phyloP scores from a whole-genome alignment of 2,329 filamentous ascomycete species.

The Neonectria magnoliae region DNA sequence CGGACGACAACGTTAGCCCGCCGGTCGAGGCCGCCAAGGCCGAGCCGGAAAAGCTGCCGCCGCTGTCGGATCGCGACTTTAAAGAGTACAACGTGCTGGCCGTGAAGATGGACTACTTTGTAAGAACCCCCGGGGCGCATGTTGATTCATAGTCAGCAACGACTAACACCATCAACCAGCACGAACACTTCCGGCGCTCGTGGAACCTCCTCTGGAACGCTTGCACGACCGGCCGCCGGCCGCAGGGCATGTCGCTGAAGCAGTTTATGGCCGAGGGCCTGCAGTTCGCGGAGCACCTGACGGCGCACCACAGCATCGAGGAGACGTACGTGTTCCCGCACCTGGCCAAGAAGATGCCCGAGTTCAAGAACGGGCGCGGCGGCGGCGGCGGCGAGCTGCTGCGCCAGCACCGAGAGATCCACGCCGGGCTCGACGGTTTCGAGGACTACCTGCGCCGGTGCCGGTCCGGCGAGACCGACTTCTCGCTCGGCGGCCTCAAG shows the following conservation, averaged over 20 bases:
- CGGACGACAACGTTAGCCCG: not conserved
- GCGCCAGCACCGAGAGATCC: slow-evolving; percentile 81
- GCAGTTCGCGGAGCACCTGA: slow-evolving; percentile 76
- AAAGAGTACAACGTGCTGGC: slow-evolving; percentile 76
- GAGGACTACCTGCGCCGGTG: slow-evolving; percentile 73
- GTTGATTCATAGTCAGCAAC: not conserved
- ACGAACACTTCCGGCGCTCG: slow-evolving; percentile 77
- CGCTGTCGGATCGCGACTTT: slow-evolving; percentile 74
- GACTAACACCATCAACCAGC: slow-evolving; percentile 57
- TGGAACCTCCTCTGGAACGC: slow-evolving; percentile 79
- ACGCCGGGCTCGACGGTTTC: slow-evolving; percentile 76
- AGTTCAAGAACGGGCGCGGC: slow-evolving; percentile 64
- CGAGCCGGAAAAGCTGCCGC: slow-evolving; percentile 57
- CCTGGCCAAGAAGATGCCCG: slow-evolving; percentile 80
- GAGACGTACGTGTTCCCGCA: slow-evolving; percentile 83
- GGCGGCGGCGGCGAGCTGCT: slow-evolving; percentile 65
- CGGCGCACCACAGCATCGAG: slow-evolving; percentile 83
- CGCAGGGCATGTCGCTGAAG: slow-evolving; percentile 70
- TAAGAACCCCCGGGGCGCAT: slow-evolving; percentile 49
- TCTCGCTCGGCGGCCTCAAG: slow-evolving; percentile 69
- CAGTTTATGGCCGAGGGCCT: slow-evolving; percentile 75
- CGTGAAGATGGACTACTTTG: slow-evolving; percentile 79
- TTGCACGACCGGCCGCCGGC: slow-evolving; percentile 67
- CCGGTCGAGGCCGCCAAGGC: slow-evolving; percentile 11
- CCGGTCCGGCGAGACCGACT: slow-evolving; percentile 68